These are phyloP conservation scores for Cutaneotrichosporon sp. DNA, from an alignment of 1,284 basidiomycete species.

Conservation along the genomic window DNA sequence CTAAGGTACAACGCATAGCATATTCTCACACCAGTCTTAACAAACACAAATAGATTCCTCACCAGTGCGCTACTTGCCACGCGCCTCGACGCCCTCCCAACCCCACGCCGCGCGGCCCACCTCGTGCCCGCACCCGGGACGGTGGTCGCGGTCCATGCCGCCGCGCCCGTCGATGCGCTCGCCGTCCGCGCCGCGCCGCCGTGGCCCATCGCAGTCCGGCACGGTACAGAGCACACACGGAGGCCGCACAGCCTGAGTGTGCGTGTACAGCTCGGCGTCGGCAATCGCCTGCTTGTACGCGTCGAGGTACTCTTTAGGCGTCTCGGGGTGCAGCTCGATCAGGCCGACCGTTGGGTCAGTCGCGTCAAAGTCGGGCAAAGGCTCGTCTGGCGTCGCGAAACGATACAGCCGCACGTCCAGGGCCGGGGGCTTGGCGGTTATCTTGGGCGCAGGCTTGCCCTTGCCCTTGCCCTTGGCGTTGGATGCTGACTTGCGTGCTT, in stretches of 20 bases:
- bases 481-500: slow-evolving; percentile 2
- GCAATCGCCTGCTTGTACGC: slow-evolving; percentile 35
- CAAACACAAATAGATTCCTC: no score
- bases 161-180: slow-evolving; percentile 50
- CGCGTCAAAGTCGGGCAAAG: slow-evolving; percentile 17
- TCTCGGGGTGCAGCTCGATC: slow-evolving; percentile 33
- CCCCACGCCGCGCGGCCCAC: slow-evolving; percentile 48
- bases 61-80: not conserved
- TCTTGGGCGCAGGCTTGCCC: slow-evolving; percentile 18
- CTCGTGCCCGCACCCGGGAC: slow-evolving; percentile 48
- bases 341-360: slow-evolving; percentile 41
- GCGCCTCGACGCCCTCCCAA: slow-evolving; percentile 31
- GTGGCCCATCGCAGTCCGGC: slow-evolving; percentile 51
- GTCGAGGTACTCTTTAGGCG: slow-evolving; percentile 35
- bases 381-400: slow-evolving; percentile 42
- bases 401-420: slow-evolving; percentile 47
- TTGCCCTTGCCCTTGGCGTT: slow-evolving; percentile 38
- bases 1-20: no score
- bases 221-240: slow-evolving; percentile 48
- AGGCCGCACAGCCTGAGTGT: slow-evolving; percentile 31
- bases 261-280: slow-evolving; percentile 40
- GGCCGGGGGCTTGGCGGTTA: slow-evolving; percentile 35
- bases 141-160: slow-evolving; percentile 44
- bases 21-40: no score
- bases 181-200: slow-evolving; percentile 46